Percentiles rank a stretch among this genome's conserved stretches.
These are phyloP conservation scores for Blepharisma japonicum DNA, from an alignment of 73 alveolate genomes.

Conservation along the genomic window DNA sequence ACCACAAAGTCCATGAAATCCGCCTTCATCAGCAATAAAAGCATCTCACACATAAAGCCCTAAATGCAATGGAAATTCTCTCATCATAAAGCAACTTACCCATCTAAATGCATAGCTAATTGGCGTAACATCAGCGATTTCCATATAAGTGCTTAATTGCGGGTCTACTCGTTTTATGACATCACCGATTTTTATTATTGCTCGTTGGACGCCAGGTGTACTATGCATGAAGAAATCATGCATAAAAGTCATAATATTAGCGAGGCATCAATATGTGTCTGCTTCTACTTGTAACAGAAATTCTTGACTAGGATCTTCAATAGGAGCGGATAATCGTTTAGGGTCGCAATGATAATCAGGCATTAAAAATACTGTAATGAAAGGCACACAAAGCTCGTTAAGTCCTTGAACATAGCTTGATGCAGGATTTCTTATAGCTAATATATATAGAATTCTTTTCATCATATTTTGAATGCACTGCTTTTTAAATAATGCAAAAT, in stretches of 20 bases:
- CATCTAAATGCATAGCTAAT: background rate
- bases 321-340: background rate
- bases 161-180: background rate
- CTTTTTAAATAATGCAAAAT: background rate
- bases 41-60: background rate
- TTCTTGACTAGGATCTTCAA: background rate
- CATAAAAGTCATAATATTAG: background rate
- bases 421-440: constrained; percentile 6
- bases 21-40: background rate
- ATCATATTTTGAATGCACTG: background rate
- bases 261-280: background rate
- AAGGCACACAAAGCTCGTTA: background rate
- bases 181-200: background rate
- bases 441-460: background rate
- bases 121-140: background rate
- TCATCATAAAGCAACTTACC: background rate
- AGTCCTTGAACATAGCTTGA: background rate
- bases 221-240: background rate
- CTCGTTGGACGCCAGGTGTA: background rate
- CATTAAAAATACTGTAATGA: background rate
- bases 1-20: background rate
- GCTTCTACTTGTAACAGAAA: background rate
- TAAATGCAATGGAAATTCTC: background rate
- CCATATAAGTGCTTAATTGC: background rate
- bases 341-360: background rate